Conservation (phyloP, 2,329 filamentous ascomycete genomes). For the Alternaria gaisen region DNA sequence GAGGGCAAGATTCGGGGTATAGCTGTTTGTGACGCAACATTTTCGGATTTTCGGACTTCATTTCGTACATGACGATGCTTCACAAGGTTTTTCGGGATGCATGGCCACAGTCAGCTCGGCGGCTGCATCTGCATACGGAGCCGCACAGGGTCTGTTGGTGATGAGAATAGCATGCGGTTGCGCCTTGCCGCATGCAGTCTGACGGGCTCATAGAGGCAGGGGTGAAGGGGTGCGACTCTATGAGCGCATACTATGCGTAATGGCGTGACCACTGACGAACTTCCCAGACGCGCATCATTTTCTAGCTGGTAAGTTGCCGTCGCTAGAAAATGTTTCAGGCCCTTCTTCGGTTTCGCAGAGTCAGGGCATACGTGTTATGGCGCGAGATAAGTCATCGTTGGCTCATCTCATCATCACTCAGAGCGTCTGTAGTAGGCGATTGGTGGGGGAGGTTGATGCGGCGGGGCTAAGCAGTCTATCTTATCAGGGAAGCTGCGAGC, state of each 20-base stretch:
- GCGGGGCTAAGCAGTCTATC: constrained; percentile 4
- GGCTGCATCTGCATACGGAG: neutral
- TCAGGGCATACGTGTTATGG: neutral
- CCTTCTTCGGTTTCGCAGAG: constrained; percentile 11
- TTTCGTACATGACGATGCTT: neutral
- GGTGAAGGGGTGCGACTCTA: neutral
- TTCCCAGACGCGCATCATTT: neutral
- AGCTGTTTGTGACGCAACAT: constrained; percentile 2
- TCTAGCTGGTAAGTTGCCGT: neutral
- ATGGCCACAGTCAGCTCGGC: neutral
- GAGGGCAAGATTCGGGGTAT: constrained; percentile 9
- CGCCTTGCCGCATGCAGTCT: neutral
- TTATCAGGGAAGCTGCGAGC: constrained; percentile 10
- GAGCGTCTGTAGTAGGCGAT: constrained; percentile 15
- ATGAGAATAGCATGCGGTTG: neutral
- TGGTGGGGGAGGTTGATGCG: neutral
- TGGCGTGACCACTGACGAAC: constrained; percentile 9
- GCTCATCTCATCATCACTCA: constrained; percentile 27
- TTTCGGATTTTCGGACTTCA: neutral
- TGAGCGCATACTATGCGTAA: constrained; percentile 6
- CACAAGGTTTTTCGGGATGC: neutral
- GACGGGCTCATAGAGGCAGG: neutral
- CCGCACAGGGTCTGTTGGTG: neutral
- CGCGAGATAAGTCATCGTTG: constrained; percentile 13
- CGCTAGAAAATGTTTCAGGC: constrained; percentile 3